Evolutionary conservation across 192 early-diverging fungal genomes (phyloP).

Genomic region (Entophlyctis helioformis): DNA sequence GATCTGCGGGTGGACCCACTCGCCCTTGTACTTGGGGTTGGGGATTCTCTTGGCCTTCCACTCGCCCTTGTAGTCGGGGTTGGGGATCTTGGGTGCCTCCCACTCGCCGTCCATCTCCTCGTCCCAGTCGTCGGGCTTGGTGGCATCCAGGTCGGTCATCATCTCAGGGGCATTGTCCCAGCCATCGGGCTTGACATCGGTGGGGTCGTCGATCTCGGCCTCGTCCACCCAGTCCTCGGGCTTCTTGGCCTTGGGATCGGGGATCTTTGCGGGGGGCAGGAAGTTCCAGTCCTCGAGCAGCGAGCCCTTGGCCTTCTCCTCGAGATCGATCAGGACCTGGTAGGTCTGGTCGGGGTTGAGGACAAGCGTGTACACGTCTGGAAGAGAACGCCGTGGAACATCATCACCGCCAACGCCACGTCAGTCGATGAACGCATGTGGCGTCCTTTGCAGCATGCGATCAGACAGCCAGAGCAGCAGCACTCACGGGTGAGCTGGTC

Average conservation of each 20-base stretch:
- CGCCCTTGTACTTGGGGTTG: conserved; percentile 36
- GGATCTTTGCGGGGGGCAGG: conserved; percentile 29
- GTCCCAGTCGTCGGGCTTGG: conserved; percentile 78
- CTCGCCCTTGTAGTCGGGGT: conserved; percentile 35
- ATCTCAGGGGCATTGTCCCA: conserved; percentile 67
- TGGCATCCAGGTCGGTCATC: conserved; percentile 71
- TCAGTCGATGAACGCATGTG: too few relatives aligned
- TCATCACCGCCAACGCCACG: too few relatives aligned
- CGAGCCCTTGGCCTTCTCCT: conserved; percentile 17
- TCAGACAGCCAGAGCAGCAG: neutral
- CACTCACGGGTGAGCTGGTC: conserved; percentile 31
- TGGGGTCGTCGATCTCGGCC: conserved; percentile 56
- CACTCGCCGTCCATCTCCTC: conserved; percentile 41
- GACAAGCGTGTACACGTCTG: conserved; percentile 34
- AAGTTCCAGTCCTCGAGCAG: conserved; percentile 33
- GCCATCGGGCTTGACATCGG: conserved; percentile 59
- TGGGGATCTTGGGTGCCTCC: conserved; percentile 26
- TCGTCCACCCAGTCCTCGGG: conserved; percentile 32
- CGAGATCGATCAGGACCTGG: conserved; percentile 26
- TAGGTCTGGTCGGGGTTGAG: conserved; percentile 36
- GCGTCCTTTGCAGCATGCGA: too few relatives aligned
- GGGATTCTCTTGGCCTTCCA: conserved; percentile 34
- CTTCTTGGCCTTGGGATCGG: conserved; percentile 23
- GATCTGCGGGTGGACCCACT: conserved; percentile 34
- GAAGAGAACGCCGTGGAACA: neutral